These are phyloP conservation scores for Rhodosorus marinus DNA, from an alignment of 23 red algal genomes.

Conservation along the genomic window DNA sequence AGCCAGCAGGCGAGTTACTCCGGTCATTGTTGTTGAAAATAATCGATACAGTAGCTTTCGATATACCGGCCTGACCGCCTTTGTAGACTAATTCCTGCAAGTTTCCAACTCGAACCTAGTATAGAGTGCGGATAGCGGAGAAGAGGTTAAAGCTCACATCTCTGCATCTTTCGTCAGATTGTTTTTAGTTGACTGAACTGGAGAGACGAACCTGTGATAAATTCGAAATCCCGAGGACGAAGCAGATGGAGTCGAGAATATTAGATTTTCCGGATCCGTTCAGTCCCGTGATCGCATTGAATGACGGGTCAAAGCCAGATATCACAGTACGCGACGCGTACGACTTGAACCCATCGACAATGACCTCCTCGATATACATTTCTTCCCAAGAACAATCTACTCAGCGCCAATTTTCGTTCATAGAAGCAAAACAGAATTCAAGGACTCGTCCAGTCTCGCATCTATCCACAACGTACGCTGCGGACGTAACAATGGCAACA, in stretches of 20 bases:
- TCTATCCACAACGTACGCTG: too few relatives aligned
- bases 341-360: conserved; percentile 96
- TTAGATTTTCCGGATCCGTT: conserved; percentile 94
- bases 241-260: conserved; percentile 96
- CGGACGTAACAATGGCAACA: too few relatives aligned
- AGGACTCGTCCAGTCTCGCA: too few relatives aligned
- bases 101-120: conserved; percentile 53
- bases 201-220: conserved; percentile 71
- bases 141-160: conserved; percentile 36
- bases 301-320: conserved; percentile 66
- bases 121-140: conserved; percentile 74
- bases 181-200: neutral
- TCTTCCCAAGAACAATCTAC: too few relatives aligned
- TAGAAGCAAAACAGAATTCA: too few relatives aligned
- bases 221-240: conserved; percentile 90
- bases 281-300: conserved; percentile 95
- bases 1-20: conserved; percentile 51
- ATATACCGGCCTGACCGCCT: conserved; percentile 69
- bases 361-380: conserved; percentile 87
- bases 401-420: too few relatives aligned
- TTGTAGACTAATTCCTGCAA: conserved; percentile 98
- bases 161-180: neutral
- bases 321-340: conserved; percentile 78
- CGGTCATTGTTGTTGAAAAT: conserved; percentile 78
- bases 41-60: conserved; percentile 66